Evolutionary conservation across 768 basidiomycete species (phyloP), one percentile per base, ranked within the genome.

Genomic region (Naematelia encephala): DNA sequence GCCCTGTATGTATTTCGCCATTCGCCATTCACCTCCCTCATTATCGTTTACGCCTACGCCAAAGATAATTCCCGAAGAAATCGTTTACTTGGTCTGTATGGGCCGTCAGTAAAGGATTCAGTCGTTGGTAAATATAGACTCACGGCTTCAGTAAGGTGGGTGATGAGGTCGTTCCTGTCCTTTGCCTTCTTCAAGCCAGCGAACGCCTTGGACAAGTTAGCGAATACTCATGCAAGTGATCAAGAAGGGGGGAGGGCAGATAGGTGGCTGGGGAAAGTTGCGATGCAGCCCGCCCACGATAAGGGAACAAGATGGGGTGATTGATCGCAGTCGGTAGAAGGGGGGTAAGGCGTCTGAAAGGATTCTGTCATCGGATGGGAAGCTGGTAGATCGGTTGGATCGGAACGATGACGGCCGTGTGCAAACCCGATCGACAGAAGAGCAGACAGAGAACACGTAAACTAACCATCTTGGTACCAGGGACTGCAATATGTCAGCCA

Each of bases 141-240:
- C 45, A 68, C 69, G 52, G 61, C 67, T 49, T 67, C 65, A 10
- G 43, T 63, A 27, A 70, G 61, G 56, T 73, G 62, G 59, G 91
- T 85, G 73, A 97, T 84, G 72, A 98, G 86, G 81, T 98, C 93
- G 77, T 86, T 89, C 81, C 93, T 87, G 78, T 97, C 93, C 84
- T 92, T 91, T 10, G 90, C 90, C 85, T 97, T 98, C 87, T 97
- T 98, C 77, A 98, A 80, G 72, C 94, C 94, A 66, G 92, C 91
- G 70, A 96, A 97, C 58, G 92, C 93, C 92, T 59, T 55, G 23
- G 26, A 19, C n/a, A 30, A 47, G 53, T 64, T 39, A 63, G 62
- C 62, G 25, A 14, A 14, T 42, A 10, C 19, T n/a, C n/a, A n/a
- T n/a, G n/a, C 11, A 42, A 42, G 39, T 11, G 39, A n/a, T 11